Evolutionary conservation across 129 eudicot genomes (phyloP).

Genomic region (Chrysanthemum makinoi): DNA sequence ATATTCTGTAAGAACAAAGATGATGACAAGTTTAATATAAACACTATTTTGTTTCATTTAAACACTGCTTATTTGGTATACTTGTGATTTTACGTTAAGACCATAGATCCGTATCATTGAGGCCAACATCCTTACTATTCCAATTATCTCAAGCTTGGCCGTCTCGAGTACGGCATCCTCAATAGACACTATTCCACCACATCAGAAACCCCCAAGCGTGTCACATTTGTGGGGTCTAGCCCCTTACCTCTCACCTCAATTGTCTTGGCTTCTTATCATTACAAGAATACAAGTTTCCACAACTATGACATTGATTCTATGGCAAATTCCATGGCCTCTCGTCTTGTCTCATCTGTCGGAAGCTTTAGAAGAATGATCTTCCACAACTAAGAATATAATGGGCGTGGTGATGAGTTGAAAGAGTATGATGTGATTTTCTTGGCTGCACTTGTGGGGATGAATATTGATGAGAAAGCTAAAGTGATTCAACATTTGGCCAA

Average conservation of each 20-base stretch:
- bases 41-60: no score
- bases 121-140: no score
- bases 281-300: slow-evolving; percentile 45
- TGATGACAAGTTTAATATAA: no score
- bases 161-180: slow-evolving; percentile 57
- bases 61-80: no score
- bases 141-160: slow-evolving; percentile 67
- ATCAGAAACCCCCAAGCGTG: slow-evolving; percentile 18
- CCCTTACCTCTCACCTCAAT: slow-evolving; percentile 83
- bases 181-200: slow-evolving; percentile 27
- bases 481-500: slow-evolving; percentile 55
- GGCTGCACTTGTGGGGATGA: slow-evolving; percentile 87
- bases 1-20: no score
- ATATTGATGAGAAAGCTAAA: slow-evolving; percentile 43
- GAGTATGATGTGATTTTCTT: slow-evolving; percentile 64
- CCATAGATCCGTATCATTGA: no score
- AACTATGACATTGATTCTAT: slow-evolving; percentile 70
- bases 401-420: slow-evolving; percentile 35
- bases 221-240: slow-evolving; percentile 77
- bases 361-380: slow-evolving; percentile 65
- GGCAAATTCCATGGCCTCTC: slow-evolving; percentile 65
- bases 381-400: slow-evolving; percentile 53
- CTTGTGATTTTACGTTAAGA: no score
- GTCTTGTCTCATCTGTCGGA: slow-evolving; percentile 44
- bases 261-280: slow-evolving; percentile 58